Conservation (phyloP, 1,139 yeast species). For the Suhomyces wounanorum region DNA sequence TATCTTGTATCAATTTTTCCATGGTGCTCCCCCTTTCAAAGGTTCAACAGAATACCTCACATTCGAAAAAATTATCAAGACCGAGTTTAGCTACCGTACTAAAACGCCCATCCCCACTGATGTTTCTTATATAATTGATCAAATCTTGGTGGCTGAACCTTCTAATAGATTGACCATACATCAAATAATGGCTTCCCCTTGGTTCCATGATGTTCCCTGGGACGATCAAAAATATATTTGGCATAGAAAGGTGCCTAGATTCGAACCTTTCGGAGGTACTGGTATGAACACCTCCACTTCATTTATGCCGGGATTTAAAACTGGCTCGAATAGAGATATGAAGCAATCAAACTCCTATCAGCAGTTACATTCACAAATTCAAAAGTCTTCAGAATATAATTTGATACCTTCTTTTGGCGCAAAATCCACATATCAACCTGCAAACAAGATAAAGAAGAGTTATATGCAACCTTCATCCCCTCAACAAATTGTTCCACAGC, state of each 20-base stretch:
- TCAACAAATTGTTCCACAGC: constrained; percentile 2
- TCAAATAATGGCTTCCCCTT: constrained; percentile 36
- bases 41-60: constrained; percentile 94
- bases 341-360: constrained; percentile 45
- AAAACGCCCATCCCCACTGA: constrained; percentile 65
- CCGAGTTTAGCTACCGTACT: constrained; percentile 80
- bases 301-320: constrained; percentile 40
- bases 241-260: constrained; percentile 49
- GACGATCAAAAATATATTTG: constrained; percentile 44
- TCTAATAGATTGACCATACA: constrained; percentile 34
- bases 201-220: constrained; percentile 48
- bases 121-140: constrained; percentile 69
- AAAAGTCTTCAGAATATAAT: constrained; percentile 34
- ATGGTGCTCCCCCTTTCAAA: constrained; percentile 95
- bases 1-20: constrained; percentile 86
- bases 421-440: constrained; percentile 36
- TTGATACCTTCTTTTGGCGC: constrained; percentile 33
- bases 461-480: constrained; percentile 9
- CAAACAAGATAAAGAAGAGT: constrained; percentile 33
- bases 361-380: constrained; percentile 46
- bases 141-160: constrained; percentile 56
- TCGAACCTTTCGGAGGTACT: constrained; percentile 49
- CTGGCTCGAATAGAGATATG: constrained; percentile 41
- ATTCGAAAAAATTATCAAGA: constrained; percentile 86
- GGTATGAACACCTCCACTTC: constrained; percentile 19